These are phyloP conservation scores for Leucosporidium scottii DNA, from an alignment of 768 basidiomycete species.

Conservation along the genomic window DNA sequence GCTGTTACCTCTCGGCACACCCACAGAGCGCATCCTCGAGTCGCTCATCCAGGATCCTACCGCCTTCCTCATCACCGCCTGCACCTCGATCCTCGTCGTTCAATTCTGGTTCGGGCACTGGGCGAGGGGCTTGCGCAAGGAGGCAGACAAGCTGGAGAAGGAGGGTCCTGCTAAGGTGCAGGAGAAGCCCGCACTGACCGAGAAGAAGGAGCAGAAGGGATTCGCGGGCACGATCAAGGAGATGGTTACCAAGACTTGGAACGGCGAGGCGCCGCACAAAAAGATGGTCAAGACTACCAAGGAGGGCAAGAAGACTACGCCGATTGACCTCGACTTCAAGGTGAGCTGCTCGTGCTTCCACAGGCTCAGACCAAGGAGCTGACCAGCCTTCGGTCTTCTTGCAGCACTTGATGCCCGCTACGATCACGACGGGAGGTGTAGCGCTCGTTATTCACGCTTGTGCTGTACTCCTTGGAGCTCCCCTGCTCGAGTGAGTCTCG, in stretches of 20 bases:
- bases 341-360: background rate
- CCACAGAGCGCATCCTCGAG: background rate
- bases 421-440: slow-evolving; percentile 46
- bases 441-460: slow-evolving; percentile 51
- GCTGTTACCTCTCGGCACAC: background rate
- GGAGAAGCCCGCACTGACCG: background rate
- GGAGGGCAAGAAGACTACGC: background rate
- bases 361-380: background rate
- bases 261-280: slow-evolving; percentile 14
- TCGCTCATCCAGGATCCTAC: slow-evolving; percentile 19
- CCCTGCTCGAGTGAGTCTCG: slow-evolving; percentile 52
- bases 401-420: slow-evolving; percentile 21
- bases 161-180: background rate
- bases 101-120: slow-evolving; percentile 30
- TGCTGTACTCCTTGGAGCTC: slow-evolving; percentile 68
- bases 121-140: background rate
- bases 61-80: slow-evolving; percentile 11
- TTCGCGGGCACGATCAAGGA: slow-evolving; percentile 9
- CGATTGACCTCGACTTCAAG: slow-evolving; percentile 4
- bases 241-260: slow-evolving; percentile 1
- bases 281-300: background rate
- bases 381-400: background rate
- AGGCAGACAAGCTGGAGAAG: too few species aligned
- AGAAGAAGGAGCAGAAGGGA: background rate
- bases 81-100: slow-evolving; percentile 8